Percentiles rank a stretch among this genome's conserved stretches.
These are phyloP conservation scores for Ustilago curta DNA, from an alignment of 1,284 basidiomycete species.

Conservation along the genomic window DNA sequence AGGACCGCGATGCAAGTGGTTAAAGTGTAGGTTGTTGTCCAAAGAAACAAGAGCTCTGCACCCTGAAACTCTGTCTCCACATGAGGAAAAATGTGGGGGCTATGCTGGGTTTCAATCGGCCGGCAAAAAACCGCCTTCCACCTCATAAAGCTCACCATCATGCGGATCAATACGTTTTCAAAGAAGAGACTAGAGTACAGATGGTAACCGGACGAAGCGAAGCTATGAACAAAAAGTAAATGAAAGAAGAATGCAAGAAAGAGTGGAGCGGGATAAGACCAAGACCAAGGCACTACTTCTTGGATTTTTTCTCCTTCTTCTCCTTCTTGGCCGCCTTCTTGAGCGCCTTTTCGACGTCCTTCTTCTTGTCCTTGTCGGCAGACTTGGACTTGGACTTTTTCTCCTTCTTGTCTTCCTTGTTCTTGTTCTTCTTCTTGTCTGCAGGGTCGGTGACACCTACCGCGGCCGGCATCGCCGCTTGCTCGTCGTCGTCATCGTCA, in stretches of 20 bases:
- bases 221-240: constrained; percentile 27
- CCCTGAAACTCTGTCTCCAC: constrained; percentile 12
- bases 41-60: too few species aligned
- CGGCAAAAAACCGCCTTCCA: not conserved
- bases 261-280: too few species aligned
- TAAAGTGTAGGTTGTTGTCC: too few species aligned
- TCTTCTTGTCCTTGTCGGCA: constrained; percentile 48
- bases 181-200: not conserved
- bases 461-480: constrained; percentile 71
- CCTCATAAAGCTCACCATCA: not conserved
- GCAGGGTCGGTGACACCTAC: constrained; percentile 59
- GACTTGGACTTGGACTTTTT: constrained; percentile 73
- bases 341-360: constrained; percentile 61
- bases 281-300: too few species aligned
- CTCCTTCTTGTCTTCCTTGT: constrained; percentile 75
- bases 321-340: constrained; percentile 64
- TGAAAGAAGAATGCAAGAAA: not conserved
- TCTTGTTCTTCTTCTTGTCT: constrained; percentile 74
- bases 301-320: constrained; percentile 39
- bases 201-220: not conserved
- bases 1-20: not conserved
- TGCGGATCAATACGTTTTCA: too few species aligned
- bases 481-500: constrained; percentile 74
- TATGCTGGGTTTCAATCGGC: constrained; percentile 14
- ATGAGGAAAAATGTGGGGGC: not conserved